Percentiles rank a stretch among this genome's conserved stretches.
These are phyloP conservation scores for Aegilops longissima DNA, from an alignment of 176 grass and related monocot species.

Conservation along the genomic window DNA sequence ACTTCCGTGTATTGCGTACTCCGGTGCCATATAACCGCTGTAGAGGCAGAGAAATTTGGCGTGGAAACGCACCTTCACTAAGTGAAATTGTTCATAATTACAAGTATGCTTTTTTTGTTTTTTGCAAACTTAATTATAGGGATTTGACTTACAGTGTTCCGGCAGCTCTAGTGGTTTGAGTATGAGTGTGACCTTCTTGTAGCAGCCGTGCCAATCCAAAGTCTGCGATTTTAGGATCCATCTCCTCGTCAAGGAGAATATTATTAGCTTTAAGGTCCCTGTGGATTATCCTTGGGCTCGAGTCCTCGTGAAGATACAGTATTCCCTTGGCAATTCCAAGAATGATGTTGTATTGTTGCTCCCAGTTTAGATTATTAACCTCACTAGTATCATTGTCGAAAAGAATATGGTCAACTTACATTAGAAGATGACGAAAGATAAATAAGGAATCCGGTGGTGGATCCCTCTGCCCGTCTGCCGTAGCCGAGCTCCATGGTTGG, in stretches of 20 bases:
- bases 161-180: conserved; percentile 10
- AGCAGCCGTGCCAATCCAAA: conserved; percentile 42
- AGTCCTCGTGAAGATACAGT: conserved; percentile 58
- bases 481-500: no score
- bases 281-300: conserved; percentile 45
- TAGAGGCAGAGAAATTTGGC: background rate
- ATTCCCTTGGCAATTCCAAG: conserved; percentile 51
- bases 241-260: conserved; percentile 34
- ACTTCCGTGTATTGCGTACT: background rate
- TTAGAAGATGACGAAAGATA: background rate
- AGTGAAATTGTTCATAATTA: no score
- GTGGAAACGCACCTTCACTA: background rate
- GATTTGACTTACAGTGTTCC: conserved; percentile 33
- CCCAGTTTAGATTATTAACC: conserved; percentile 1
- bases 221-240: conserved; percentile 53
- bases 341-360: conserved; percentile 40
- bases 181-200: conserved; percentile 26
- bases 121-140: background rate
- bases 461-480: no score
- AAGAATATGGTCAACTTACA: background rate
- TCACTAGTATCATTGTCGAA: background rate
- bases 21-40: conserved; percentile 50
- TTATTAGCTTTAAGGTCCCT: conserved; percentile 47
- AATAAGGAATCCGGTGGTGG: background rate
- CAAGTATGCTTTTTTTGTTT: no score